Evolutionary conservation across 192 early-diverging fungal genomes (phyloP), one percentile per base, ranked within the genome.

Genomic region (Mortierella antarctica): DNA sequence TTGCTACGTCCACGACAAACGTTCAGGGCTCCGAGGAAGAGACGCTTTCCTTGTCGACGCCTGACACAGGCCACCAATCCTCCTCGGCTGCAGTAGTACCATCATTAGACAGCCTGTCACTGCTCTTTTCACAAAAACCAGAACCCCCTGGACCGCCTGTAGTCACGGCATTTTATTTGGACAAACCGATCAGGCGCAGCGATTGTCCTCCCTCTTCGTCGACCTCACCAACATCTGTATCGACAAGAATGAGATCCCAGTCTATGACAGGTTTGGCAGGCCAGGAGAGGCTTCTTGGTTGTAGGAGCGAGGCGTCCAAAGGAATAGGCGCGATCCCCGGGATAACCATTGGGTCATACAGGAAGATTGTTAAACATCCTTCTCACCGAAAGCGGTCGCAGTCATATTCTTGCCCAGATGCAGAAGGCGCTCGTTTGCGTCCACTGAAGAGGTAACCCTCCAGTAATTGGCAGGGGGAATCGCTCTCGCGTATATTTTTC

Each of bases 251-350:
- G 46, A 64, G 75, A 51, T 65, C 75, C 0, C 63, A 66, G 18
- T 79, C 75, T 17, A 51, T 79, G 69, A 48, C 63, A 0, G 63
- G 68, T 10, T 46, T 79, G 11, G 44, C 7, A 10, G 75, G 68
- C 13, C 68, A 79, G n/a, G 75, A 79, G 41, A 48, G 75, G 42
- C 62, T 79, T 56, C 48, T 79, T 20, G 75, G 75, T n/a, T 71
- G 57, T 47, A 62, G 75, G 12, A 23, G 42, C 7, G 69, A 71
- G 13, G 57, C 69, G 0, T 45, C 68, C 2, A 59, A 65, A 39
- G 31, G 41, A 5, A 69, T 52, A 13, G 75, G 75, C 1, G 62
- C 56, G 1, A 79, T 79, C 12, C 75, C 75, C 14, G 75, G 75
- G 7, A 57, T 71, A 11, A 50, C 15, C 6, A n/a, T 55, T 56